phyloP scores from a whole-genome alignment of 2,329 filamentous ascomycete genomes.

The Juglanconis juglandina region DNA sequence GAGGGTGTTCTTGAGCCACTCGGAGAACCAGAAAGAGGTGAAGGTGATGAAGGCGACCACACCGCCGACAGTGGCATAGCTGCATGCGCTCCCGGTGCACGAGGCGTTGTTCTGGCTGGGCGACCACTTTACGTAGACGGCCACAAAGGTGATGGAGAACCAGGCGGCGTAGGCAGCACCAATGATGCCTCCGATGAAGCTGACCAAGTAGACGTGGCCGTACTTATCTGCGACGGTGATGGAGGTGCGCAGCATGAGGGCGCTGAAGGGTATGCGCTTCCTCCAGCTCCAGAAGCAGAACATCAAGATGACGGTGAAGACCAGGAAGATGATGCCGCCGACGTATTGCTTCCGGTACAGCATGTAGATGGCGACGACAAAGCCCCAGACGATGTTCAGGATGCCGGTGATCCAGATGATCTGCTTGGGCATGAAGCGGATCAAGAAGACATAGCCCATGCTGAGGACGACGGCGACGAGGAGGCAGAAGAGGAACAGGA shows the following conservation, averaged over 20 bases:
- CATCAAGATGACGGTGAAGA: conserved; percentile 77
- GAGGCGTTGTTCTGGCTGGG: conserved; percentile 54
- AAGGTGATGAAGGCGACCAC: conserved; percentile 85
- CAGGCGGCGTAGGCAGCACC: conserved; percentile 76
- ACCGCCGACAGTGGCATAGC: conserved; percentile 74
- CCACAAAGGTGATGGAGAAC: conserved; percentile 82
- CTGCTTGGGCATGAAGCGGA: conserved; percentile 77
- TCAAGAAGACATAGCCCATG: conserved; percentile 71
- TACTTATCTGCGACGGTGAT: conserved; percentile 81
- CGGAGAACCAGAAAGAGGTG: conserved; percentile 88
- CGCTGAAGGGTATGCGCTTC: conserved; percentile 83
- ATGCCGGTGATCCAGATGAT: conserved; percentile 94
- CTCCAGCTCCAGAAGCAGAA: conserved; percentile 89
- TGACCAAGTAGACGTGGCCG: conserved; percentile 84
- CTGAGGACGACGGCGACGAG: conserved; percentile 71
- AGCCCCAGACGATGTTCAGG: conserved; percentile 76
- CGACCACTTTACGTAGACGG: conserved; percentile 80
- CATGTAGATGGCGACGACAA: conserved; percentile 88
- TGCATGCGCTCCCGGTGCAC: conserved; percentile 58
- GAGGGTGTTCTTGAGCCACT: conserved; percentile 91
- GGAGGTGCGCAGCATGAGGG: conserved; percentile 80
- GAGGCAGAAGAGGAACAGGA: conserved; percentile 79
- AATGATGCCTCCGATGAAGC: conserved; percentile 74
- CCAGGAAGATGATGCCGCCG: conserved; percentile 80
- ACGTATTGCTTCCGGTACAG: conserved; percentile 72